Base-by-base conservation (phyloP, 2,329 filamentous ascomycete genomes). In the Fusarium sp. region DNA sequence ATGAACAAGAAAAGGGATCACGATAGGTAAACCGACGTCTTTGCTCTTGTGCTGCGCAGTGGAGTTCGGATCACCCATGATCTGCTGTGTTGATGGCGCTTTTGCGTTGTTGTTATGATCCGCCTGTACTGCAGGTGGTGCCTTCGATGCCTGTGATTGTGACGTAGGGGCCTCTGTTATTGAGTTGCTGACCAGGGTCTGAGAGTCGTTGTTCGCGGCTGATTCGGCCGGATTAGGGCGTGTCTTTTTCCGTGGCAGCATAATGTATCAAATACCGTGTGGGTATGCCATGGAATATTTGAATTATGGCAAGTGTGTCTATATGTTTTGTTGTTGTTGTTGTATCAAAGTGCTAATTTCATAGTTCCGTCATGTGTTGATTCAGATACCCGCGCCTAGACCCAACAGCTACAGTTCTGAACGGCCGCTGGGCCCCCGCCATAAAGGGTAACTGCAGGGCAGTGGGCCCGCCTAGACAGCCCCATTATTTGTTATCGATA, bases 161-260 rank as follows among this genome's bases (percentile, higher is more conserved):
- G 76, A 78, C 76, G 76, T 78, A 77, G 76, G 46, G 56, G 45
- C 47, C 49, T 62, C 61, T 59, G 58, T 73, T 53, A 64, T 73
- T 53, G 71, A 52, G 57, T 59, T 38, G 57, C 59, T 60, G 53
- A 65, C 70, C 54, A 50, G 61, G 60, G 72, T 68, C 44, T 61
- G 62, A 45, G 70, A 62, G 62, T 57, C 35, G 55, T 56, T 44
- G 36, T 60, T 63, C 29, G 66, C 59, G 62, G 73, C 68, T 57
- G 67, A 70, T 67, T 75, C 70, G 46, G 73, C 71, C 57, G 77
- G 72, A 56, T 79, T 79, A 53, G 76, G 76, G 49, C 80, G 77
- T 65, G 75, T 76, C 72, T 77, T 76, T 73, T 82, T 82, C 64
- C 80, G 80, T 50, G 79, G 74, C 71, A 76, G 65, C 81, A 82